These are phyloP conservation scores for Apophysomyces variabilis DNA, from an alignment of 371 early-diverging fungal genomes.

Conservation along the genomic window DNA sequence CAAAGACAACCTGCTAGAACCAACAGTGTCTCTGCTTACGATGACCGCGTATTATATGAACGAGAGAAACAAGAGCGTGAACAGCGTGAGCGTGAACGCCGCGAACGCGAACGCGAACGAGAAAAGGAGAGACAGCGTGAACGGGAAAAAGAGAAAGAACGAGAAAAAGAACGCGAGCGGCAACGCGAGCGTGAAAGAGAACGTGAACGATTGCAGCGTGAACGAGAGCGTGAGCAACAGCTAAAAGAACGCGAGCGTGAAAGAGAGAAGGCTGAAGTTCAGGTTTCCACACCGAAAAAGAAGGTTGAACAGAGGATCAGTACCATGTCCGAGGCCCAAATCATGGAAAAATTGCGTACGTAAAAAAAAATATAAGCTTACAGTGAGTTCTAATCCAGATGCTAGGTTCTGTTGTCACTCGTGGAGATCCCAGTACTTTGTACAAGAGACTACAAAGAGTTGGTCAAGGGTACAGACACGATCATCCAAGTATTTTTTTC, in stretches of 20 bases:
- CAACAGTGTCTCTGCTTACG: slow-evolving; percentile 32
- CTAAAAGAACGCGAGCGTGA: slow-evolving; percentile 29
- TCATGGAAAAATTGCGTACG: slow-evolving; percentile 86
- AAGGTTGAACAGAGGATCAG: slow-evolving; percentile 76
- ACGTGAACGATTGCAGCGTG: slow-evolving; percentile 16
- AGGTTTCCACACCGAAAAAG: slow-evolving; percentile 45
- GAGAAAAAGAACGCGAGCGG: slow-evolving; percentile 24
- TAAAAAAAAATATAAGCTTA: not conserved
- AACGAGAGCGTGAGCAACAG: slow-evolving; percentile 22
- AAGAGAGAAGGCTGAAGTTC: slow-evolving; percentile 37
- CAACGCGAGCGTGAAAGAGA: slow-evolving; percentile 28
- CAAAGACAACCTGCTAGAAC: slow-evolving; percentile 28
- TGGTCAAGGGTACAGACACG: slow-evolving; percentile 85
- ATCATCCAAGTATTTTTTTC: not conserved
- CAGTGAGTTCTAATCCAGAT: not conserved
- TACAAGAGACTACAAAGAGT: slow-evolving; percentile 93
- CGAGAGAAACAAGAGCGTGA: slow-evolving; percentile 31
- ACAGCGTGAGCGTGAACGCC: slow-evolving; percentile 21
- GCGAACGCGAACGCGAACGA: slow-evolving; percentile 21
- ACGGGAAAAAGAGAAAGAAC: slow-evolving; percentile 24
- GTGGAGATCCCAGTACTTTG: slow-evolving; percentile 82
- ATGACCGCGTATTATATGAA: slow-evolving; percentile 35
- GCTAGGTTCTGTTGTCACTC: slow-evolving; percentile 72
- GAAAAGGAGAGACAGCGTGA: slow-evolving; percentile 38
- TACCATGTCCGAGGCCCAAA: slow-evolving; percentile 89